phyloP scores from a whole-genome alignment of 2,329 filamentous ascomycete genomes.

The Verticillium isaacii region DNA sequence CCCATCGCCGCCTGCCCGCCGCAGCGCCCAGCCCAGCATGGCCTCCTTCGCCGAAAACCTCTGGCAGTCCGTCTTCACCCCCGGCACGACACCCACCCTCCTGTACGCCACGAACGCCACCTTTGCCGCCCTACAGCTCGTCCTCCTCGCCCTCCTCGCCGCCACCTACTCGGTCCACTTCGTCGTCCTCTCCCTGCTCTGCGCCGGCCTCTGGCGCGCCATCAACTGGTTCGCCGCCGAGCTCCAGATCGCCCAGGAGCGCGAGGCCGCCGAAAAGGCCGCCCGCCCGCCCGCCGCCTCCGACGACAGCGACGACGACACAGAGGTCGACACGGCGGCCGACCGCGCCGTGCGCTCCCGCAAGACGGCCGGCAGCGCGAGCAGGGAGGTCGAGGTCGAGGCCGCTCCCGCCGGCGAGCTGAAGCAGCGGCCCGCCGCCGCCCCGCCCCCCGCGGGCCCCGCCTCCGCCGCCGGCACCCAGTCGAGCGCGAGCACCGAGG shows the following conservation, averaged over 20 bases:
- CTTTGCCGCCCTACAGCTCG: conserved; percentile 78
- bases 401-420: conserved; percentile 33
- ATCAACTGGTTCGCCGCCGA: conserved; percentile 95
- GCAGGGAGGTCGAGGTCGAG: conserved; percentile 40
- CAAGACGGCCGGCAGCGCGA: conserved; percentile 17
- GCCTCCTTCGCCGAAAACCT: conserved; percentile 66
- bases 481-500: conserved; percentile 73
- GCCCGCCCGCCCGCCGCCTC: conserved; percentile 21
- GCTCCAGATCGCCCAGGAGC: conserved; percentile 38
- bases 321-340: conserved; percentile 38
- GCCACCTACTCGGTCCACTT: conserved; percentile 89
- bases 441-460: conserved; percentile 28
- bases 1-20: not conserved
- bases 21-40: conserved; percentile 35
- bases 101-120: conserved; percentile 85
- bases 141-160: conserved; percentile 71
- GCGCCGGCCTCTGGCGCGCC: conserved; percentile 79
- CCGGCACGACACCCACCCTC: conserved; percentile 82
- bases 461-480: conserved; percentile 36
- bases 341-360: not conserved
- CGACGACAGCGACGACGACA: conserved; percentile 40
- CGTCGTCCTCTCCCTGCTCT: conserved; percentile 71
- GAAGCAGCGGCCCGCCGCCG: conserved; percentile 29
- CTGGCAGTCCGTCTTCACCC: conserved; percentile 90
- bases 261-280: conserved; percentile 35